These are phyloP conservation scores for Camellia japonica DNA, from an alignment of 148 eudicot species.

Conservation along the genomic window DNA sequence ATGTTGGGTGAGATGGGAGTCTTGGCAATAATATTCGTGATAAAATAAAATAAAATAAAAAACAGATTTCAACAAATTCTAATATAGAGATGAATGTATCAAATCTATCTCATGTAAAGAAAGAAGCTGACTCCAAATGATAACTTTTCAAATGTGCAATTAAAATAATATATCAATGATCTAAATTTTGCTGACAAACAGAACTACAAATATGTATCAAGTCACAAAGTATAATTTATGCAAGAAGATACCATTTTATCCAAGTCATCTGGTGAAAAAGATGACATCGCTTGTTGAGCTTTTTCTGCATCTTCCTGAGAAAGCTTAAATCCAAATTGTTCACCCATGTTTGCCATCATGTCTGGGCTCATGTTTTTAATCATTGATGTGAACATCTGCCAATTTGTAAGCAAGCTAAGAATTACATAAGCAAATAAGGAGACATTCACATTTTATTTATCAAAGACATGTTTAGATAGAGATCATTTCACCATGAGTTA, in stretches of 20 bases:
- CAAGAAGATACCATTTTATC: constrained; percentile 74
- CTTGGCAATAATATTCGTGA: too few species aligned
- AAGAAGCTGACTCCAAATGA: not conserved
- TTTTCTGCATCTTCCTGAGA: constrained; percentile 51
- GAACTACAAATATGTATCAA: not conserved
- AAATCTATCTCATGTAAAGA: not conserved
- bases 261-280: not conserved
- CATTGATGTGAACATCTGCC: constrained; percentile 89
- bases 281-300: not conserved
- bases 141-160: not conserved
- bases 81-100: not conserved
- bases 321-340: constrained; percentile 90
- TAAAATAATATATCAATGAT: not conserved
- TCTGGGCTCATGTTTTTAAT: constrained; percentile 97
- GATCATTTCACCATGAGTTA: not conserved
- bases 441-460: not conserved
- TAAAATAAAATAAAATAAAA: too few species aligned
- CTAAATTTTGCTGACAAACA: not conserved
- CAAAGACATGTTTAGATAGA: not conserved
- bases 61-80: not conserved
- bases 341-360: constrained; percentile 96
- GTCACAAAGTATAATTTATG: not conserved
- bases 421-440: not conserved
- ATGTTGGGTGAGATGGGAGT: not conserved
- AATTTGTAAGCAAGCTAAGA: constrained; percentile 11